Evolutionary conservation across 176 grass and related monocot genomes (phyloP), one percentile per base, ranked within the genome.

Genomic region (Oryza punctata): DNA sequence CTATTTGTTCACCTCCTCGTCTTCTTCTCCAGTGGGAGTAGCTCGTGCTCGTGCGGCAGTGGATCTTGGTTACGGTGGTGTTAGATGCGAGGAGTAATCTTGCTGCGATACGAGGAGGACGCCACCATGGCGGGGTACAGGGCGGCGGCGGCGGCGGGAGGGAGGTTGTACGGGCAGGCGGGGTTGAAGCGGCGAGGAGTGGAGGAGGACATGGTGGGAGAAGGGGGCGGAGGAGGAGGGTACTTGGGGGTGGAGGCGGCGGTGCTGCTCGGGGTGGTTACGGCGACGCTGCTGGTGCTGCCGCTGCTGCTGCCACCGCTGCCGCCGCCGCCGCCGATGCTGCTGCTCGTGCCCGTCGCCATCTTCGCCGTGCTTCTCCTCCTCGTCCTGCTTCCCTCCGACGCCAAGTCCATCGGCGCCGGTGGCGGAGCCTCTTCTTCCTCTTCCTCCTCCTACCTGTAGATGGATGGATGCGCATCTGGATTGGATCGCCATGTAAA

Each of bases 321-420:
- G 5, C 89, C 89, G 26, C 85, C 84, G n/a, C 84, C 84, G 23
- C 85, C 90, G 67, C 61, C 63, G 44, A 29, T 81, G 7, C 1
- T 79, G 15, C 68, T 91, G 44, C 73, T 91, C 28, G 57, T 91
- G 0, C 90, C 90, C 14, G 72, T 91, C n/a, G 78, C 72, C 82
- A 81, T 91, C 67, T 76, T 91, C 73, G 78, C 72, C 73, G 72
- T 88, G 47, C 70, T 91, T 1, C 67, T 88, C 9, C 27, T 88
- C 3, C 61, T 88, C 72, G 63, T 72, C 0, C 49, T 82, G 60
- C 18, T 91, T n/a, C 86, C 90, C 10, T 85, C 82, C 35, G 86
- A 88, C 30, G 77, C 78, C 13, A 65, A 33, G 37, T 54, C 24
- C 70, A 43, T 75, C 68, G 80, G 10, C 45, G 24, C 64, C 46